Evolutionary conservation across 2,329 filamentous ascomycete species (phyloP).

Genomic region (Ophiosphaerella herpotricha): DNA sequence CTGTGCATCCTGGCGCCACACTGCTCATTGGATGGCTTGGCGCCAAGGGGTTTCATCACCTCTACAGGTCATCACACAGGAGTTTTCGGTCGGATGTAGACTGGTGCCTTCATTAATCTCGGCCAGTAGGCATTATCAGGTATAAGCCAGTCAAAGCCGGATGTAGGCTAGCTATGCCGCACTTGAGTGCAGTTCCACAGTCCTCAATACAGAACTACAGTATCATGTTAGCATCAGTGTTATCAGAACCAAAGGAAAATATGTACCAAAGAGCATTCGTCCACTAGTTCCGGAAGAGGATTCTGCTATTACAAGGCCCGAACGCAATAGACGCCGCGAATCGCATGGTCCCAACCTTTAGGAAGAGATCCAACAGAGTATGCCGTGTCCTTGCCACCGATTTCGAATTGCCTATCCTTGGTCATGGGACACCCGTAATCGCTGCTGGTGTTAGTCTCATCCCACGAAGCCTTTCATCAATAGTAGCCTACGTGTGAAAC

Average conservation of each 20-base stretch:
- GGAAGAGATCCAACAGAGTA: not conserved
- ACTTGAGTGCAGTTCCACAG: too few species aligned
- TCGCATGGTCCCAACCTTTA: not conserved
- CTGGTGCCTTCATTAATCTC: too few species aligned
- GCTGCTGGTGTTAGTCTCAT: slow-evolving; percentile 2
- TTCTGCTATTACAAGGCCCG: not conserved
- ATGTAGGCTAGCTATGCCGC: too few species aligned
- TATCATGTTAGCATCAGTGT: too few species aligned
- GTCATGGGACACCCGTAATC: not conserved
- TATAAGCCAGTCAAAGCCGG: too few species aligned
- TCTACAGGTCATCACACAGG: too few species aligned
- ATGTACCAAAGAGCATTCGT: too few species aligned
- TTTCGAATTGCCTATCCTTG: not conserved
- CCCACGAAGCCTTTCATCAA: not conserved
- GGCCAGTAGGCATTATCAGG: too few species aligned
- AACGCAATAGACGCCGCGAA: slow-evolving; percentile 2
- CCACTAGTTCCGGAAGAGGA: too few species aligned
- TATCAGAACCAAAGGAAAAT: too few species aligned
- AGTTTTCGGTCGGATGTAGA: too few species aligned
- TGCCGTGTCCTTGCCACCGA: slow-evolving; percentile 1
- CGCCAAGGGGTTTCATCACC: not conserved
- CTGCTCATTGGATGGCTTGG: not conserved
- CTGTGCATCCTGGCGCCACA: slow-evolving; percentile 6
- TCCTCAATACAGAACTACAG: too few species aligned
- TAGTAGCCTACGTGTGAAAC: slow-evolving; percentile 22